These are phyloP conservation scores for Pulveroboletus sp. DNA, from an alignment of 768 basidiomycete species.

Conservation along the genomic window DNA sequence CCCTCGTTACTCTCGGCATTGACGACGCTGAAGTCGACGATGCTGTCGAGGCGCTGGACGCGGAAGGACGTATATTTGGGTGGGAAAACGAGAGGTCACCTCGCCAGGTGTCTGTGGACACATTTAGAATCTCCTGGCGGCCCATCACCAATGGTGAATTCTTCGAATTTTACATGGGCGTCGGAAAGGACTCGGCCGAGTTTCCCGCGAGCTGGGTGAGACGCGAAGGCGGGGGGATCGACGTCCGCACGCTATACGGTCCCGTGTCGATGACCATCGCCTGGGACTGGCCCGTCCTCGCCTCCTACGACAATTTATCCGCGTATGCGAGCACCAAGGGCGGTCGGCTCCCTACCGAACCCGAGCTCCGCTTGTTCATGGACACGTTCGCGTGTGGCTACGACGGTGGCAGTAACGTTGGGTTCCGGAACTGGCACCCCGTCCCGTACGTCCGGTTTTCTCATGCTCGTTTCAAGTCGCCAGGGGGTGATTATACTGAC, in stretches of 20 bases:
- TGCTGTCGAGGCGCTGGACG: slow-evolving; percentile 31
- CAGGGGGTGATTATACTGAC: neutral
- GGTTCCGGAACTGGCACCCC: slow-evolving; percentile 93
- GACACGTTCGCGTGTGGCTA: slow-evolving; percentile 71
- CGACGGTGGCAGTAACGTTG: slow-evolving; percentile 75
- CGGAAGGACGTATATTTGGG: slow-evolving; percentile 67
- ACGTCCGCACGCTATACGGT: slow-evolving; percentile 87
- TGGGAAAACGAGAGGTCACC: slow-evolving; percentile 94
- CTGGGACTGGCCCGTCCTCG: slow-evolving; percentile 79
- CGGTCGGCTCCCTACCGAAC: slow-evolving; percentile 92
- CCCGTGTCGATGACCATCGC: slow-evolving; percentile 75
- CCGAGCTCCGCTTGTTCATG: slow-evolving; percentile 77
- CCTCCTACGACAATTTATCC: slow-evolving; percentile 72
- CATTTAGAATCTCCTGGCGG: slow-evolving; percentile 78
- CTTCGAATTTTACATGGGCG: slow-evolving; percentile 52
- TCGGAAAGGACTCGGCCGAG: slow-evolving; percentile 39
- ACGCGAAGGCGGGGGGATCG: slow-evolving; percentile 10
- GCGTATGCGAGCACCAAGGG: slow-evolving; percentile 81
- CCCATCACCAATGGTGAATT: slow-evolving; percentile 91
- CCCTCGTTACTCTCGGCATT: slow-evolving; percentile 65
- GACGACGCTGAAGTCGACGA: slow-evolving; percentile 80
- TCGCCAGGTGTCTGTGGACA: slow-evolving; percentile 51
- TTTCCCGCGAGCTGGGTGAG: slow-evolving; percentile 27
- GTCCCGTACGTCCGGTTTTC: slow-evolving; percentile 62
- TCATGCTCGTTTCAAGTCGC: neutral